Conservation (phyloP, 805 yeast species). For the Barnettozyma populi region DNA sequence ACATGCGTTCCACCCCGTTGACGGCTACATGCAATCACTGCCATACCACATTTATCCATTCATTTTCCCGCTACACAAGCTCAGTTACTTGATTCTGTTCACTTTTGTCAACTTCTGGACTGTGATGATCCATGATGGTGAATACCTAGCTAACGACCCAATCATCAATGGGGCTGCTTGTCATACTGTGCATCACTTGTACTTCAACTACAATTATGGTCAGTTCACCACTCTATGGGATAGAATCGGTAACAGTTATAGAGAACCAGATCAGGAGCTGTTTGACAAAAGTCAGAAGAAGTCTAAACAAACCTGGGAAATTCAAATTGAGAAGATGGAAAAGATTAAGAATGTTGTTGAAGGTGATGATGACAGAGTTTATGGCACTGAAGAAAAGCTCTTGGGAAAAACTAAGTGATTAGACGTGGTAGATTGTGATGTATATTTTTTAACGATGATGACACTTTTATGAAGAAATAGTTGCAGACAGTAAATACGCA, state of each 20-base stretch:
- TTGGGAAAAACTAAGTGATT: constrained; percentile 1
- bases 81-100: constrained; percentile 75
- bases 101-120: constrained; percentile 97
- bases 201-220: constrained; percentile 97
- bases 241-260: constrained; percentile 87
- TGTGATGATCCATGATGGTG: constrained; percentile 97
- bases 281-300: constrained; percentile 60
- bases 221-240: constrained; percentile 99
- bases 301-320: constrained; percentile 58
- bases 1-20: constrained; percentile 98
- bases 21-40: constrained; percentile 87
- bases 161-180: constrained; percentile 97
- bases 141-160: constrained; percentile 89
- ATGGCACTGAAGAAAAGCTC: constrained; percentile 43
- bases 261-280: constrained; percentile 84
- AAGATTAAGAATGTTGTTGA: constrained; percentile 73
- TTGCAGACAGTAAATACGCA: too few species aligned
- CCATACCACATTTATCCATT: constrained; percentile 94
- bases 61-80: constrained; percentile 86
- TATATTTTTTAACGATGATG: background rate
- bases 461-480: background rate
- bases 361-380: constrained; percentile 71
- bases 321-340: constrained; percentile 73
- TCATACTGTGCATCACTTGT: constrained; percentile 94
- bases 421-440: background rate